These are phyloP conservation scores for Mortierella hygrophila DNA, from an alignment of 192 early-diverging fungal species.

Conservation along the genomic window DNA sequence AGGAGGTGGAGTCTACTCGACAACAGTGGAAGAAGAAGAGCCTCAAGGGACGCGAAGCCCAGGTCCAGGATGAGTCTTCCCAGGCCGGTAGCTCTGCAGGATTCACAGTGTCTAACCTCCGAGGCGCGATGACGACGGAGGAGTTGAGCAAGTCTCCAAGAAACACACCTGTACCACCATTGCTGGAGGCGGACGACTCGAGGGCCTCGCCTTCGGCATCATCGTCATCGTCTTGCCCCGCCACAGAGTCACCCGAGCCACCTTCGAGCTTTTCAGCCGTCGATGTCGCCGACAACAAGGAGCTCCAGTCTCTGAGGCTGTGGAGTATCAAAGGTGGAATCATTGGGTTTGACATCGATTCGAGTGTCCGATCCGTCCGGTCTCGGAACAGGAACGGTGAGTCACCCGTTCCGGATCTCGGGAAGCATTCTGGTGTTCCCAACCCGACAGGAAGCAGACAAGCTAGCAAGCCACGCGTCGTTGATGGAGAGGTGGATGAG, in stretches of 20 bases:
- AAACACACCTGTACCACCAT: not conserved
- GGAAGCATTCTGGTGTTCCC: too few species aligned
- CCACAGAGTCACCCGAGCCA: not conserved
- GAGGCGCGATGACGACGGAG: not conserved
- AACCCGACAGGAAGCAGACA: not conserved
- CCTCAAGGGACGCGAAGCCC: not conserved
- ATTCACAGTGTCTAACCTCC: not conserved
- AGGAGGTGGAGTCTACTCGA: not conserved
- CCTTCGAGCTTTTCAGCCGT: not conserved
- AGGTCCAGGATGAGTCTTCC: not conserved
- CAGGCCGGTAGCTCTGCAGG: not conserved
- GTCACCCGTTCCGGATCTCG: not conserved
- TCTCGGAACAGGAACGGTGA: constrained; percentile 13
- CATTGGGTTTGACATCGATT: constrained; percentile 2
- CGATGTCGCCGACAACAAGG: not conserved
- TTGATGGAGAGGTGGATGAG: not conserved
- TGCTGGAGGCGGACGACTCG: not conserved
- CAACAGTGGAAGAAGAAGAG: not conserved
- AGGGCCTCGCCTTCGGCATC: not conserved
- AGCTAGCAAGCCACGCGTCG: not conserved
- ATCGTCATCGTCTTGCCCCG: not conserved
- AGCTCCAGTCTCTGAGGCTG: constrained; percentile 6
- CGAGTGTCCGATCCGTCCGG: constrained; percentile 9
- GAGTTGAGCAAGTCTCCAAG: not conserved
- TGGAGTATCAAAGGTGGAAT: constrained; percentile 20